phyloP scores from a whole-genome alignment of 139 green algal genomes.

The Closterium sp. region DNA sequence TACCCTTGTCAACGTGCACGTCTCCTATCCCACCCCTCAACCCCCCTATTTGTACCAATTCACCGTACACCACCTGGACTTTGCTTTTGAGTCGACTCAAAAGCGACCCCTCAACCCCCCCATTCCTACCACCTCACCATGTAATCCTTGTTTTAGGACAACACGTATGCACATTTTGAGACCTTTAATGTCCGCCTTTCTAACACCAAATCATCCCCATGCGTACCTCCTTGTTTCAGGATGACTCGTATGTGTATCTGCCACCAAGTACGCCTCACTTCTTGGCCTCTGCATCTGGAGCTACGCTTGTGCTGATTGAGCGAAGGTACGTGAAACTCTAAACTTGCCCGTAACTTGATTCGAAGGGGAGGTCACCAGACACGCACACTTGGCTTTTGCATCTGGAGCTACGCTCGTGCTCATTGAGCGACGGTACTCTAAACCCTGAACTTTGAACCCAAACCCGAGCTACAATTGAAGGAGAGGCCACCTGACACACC shows the following conservation, averaged over 20 bases:
- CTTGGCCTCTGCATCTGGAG: slow-evolving; percentile 6
- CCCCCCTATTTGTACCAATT: no score
- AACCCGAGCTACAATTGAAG: no score
- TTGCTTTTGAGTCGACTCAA: no score
- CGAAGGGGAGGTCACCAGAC: no score
- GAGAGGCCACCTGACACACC: background rate
- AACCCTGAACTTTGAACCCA: background rate
- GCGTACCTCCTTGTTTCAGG: background rate
- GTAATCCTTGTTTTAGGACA: background rate
- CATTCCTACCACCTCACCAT: background rate
- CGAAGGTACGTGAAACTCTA: no score
- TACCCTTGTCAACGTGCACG: no score
- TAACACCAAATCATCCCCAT: no score
- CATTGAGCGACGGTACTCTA: background rate
- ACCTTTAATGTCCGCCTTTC: no score
- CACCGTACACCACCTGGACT: background rate
- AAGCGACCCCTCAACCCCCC: background rate
- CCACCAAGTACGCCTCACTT: background rate
- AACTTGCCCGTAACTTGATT: no score
- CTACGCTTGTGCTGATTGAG: slow-evolving; percentile 1
- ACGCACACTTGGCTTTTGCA: background rate
- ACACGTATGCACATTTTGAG: background rate
- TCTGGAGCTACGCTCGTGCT: slow-evolving; percentile 12
- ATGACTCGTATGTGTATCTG: slow-evolving; percentile 6
- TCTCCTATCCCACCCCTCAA: no score